Conservation (phyloP, 2,329 filamentous ascomycete genomes). For the Huntiella bhutanensis region DNA sequence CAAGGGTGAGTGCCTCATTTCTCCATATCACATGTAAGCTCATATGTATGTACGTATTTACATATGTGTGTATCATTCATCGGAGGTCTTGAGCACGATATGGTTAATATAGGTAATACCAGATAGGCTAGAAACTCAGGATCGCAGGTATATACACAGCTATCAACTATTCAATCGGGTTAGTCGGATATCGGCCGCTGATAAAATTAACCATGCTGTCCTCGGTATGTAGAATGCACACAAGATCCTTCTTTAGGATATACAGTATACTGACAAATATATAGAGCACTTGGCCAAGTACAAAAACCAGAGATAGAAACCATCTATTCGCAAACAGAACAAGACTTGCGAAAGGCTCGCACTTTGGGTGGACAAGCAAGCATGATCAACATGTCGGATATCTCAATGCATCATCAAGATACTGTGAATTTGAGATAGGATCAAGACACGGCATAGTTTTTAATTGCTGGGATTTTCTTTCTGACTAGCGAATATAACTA, state of each 20-base stretch:
- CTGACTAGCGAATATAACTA: too few relatives aligned
- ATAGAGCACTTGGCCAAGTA: conserved; percentile 79
- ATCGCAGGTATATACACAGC: not conserved
- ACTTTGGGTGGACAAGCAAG: conserved; percentile 64
- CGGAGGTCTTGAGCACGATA: too few relatives aligned
- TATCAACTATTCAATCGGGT: conserved; percentile 59
- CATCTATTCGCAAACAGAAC: conserved; percentile 69
- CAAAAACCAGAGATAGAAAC: conserved; percentile 71
- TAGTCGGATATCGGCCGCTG: conserved; percentile 61
- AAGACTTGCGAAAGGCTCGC: conserved; percentile 64
- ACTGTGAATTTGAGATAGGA: too few relatives aligned
- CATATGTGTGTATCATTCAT: too few relatives aligned
- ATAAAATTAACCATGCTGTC: conserved; percentile 88
- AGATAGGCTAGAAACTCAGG: too few relatives aligned
- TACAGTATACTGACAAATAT: conserved; percentile 12
- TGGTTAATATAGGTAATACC: too few relatives aligned
- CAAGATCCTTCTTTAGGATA: not conserved
- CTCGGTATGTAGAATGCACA: conserved; percentile 42
- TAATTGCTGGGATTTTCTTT: not conserved
- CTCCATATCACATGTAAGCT: too few relatives aligned
- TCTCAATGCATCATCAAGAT: too few relatives aligned
- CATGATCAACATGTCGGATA: conserved; percentile 35
- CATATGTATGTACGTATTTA: too few relatives aligned
- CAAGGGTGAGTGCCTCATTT: too few relatives aligned
- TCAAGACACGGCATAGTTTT: not conserved